A percentile compares a stretch with the other conserved stretches of the same genome.
phyloP scores from a whole-genome alignment of 805 yeast genomes.

The Priceomyces melissophilus region DNA sequence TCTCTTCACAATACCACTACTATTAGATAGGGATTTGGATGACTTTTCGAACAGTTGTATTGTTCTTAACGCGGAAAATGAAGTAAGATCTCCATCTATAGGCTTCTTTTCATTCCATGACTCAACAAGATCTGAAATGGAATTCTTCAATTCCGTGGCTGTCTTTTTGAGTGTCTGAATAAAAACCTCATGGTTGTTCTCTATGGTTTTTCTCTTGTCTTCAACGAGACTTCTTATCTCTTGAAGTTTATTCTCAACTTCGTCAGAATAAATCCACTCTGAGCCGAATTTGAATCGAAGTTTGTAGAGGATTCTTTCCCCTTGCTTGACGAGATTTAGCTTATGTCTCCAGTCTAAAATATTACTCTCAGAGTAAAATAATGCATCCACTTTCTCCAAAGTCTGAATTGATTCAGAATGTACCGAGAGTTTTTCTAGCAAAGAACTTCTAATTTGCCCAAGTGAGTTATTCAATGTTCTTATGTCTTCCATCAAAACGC shows the following conservation, averaged over 20 bases:
- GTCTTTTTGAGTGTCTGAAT: slow-evolving; percentile 41
- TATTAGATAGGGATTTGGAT: slow-evolving; percentile 7
- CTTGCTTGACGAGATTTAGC: slow-evolving; percentile 11
- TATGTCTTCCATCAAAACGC: slow-evolving; percentile 28
- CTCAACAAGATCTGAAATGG: slow-evolving; percentile 23
- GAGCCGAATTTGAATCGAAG: slow-evolving; percentile 47
- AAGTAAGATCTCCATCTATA: slow-evolving; percentile 36
- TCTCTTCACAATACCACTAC: slow-evolving; percentile 21
- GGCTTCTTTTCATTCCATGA: slow-evolving; percentile 54
- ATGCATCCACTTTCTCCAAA: slow-evolving; percentile 35
- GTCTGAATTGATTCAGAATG: slow-evolving; percentile 33
- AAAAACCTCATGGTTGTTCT: slow-evolving; percentile 41
- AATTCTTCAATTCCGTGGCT: slow-evolving; percentile 29
- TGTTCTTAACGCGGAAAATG: slow-evolving; percentile 41
- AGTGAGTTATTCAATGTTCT: slow-evolving; percentile 28
- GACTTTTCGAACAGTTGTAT: slow-evolving; percentile 25
- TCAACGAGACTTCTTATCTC: slow-evolving; percentile 38
- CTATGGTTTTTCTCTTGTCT: slow-evolving; percentile 34
- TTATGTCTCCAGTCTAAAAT: slow-evolving; percentile 13
- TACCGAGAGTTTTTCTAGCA: slow-evolving; percentile 33
- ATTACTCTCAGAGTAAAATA: slow-evolving; percentile 8
- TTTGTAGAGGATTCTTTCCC: slow-evolving; percentile 39
- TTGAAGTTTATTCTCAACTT: slow-evolving; percentile 48
- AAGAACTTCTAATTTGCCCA: slow-evolving; percentile 22
- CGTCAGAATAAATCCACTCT: slow-evolving; percentile 62